phyloP scores from a whole-genome alignment of 2,329 filamentous ascomycete genomes.

The Albophoma yamanashiensis region DNA sequence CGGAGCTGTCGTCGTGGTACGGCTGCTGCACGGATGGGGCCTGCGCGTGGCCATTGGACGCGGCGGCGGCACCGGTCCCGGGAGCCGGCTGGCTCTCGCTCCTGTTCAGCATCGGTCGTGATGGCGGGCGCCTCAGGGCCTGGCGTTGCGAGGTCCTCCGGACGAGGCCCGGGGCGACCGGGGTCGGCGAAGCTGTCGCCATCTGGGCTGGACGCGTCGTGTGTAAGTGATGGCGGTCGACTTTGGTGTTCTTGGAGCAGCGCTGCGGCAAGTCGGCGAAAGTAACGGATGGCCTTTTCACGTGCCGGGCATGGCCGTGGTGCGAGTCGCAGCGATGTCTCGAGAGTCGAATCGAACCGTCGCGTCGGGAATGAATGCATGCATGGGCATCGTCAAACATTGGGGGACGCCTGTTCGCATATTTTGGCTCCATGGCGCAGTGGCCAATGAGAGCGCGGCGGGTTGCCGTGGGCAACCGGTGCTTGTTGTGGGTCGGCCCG shows the following conservation, averaged over 20 bases:
- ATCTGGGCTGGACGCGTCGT: constrained; percentile 21
- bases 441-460: constrained; percentile 17
- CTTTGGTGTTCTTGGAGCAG: neutral
- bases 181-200: constrained; percentile 45
- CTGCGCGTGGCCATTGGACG: constrained; percentile 17
- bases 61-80: constrained; percentile 13
- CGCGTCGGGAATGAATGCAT: neutral
- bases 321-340: constrained; percentile 15
- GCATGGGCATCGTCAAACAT: neutral
- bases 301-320: constrained; percentile 28
- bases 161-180: constrained; percentile 38
- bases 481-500: neutral
- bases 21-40: constrained; percentile 23
- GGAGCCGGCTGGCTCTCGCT: constrained; percentile 32
- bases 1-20: constrained; percentile 70
- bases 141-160: constrained; percentile 47
- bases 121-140: constrained; percentile 37
- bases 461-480: constrained; percentile 21
- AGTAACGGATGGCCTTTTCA: constrained; percentile 23
- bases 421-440: constrained; percentile 14
- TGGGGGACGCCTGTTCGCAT: constrained; percentile 4
- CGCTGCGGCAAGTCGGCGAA: constrained; percentile 1
- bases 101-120: constrained; percentile 33
- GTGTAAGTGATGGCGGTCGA: neutral
- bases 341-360: constrained; percentile 6